These are phyloP conservation scores for Daldinia grandis DNA, from an alignment of 495 filamentous ascomycete species.

Conservation along the genomic window DNA sequence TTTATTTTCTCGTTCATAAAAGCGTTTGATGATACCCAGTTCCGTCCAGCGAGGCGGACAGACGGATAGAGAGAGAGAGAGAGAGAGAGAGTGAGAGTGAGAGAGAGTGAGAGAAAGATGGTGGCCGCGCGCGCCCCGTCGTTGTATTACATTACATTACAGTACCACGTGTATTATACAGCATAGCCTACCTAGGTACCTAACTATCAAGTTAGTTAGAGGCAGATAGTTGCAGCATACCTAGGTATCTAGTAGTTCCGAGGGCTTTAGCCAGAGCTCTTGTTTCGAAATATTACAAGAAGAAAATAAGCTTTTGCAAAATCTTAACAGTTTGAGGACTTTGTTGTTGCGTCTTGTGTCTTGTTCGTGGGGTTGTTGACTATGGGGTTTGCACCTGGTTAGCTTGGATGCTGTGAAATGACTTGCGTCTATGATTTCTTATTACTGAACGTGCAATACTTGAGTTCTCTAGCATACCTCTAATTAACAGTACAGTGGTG, in stretches of 20 bases:
- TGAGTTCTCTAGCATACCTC: too few species aligned
- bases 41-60: conserved; percentile 25
- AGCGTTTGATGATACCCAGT: conserved; percentile 42
- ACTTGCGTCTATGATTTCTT: too few species aligned
- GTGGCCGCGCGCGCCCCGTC: too few species aligned
- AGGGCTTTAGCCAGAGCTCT: not conserved
- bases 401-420: too few species aligned
- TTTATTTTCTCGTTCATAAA: conserved; percentile 18
- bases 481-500: not conserved
- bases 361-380: not conserved
- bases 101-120: too few species aligned
- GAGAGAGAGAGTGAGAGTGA: too few species aligned
- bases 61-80: conserved; percentile 7
- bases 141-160: not conserved
- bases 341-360: not conserved
- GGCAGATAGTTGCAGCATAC: not conserved
- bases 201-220: too few species aligned
- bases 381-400: too few species aligned
- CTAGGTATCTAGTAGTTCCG: not conserved
- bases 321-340: not conserved
- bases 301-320: conserved; percentile 2
- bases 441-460: not conserved
- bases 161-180: not conserved
- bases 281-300: not conserved
- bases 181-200: too few species aligned